Base-by-base conservation (phyloP, 2,329 filamentous ascomycete species). In the Venturia pyrina region DNA sequence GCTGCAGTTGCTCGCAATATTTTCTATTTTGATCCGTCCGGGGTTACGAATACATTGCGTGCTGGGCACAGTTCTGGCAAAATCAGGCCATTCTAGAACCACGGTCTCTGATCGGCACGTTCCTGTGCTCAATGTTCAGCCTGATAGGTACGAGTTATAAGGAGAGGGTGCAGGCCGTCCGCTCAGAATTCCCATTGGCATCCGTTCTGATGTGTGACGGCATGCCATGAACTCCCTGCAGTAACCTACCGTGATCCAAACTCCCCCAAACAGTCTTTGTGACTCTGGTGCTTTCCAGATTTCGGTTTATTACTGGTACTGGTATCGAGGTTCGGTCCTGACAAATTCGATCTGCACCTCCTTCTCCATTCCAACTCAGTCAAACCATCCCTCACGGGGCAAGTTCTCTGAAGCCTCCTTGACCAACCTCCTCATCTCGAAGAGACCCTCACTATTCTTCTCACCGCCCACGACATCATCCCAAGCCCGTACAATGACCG, bases 401-500 rank as follows among this genome's bases (percentile, higher is more conserved):
- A 59, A n/a, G 24, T 59, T 37, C 28, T 37, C 53, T n/a, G 53
- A 34, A 37, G 53, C 53, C 53, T 59, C 53, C 28, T 59, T 59
- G 53, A 59, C 53, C 15, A 59, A 37, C 10, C 17, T 37, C 32
- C 19, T 64, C 44, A 64, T 48, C 43, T 64, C 62, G 7, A 40
- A 40, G 5, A 64, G 8, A 7, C 46, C 43, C 6, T 50, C 28
- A 19, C n/a, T 64, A 10, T 64, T 64, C 62, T 32, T 46, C 44
- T 63, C 43, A 28, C 43, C 62, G 13, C 32, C 44, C 13, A n/a
- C 44, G 5, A 19, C 60, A 24, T 34, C 46, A 34, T 40, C 28
- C 44, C 62, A 44, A 53, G 44, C 28, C 46, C 62, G 50, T n/a
- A 44, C 46, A 34, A 64, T 64, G 7, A 64, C 44, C 21, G 32